A percentile compares a stretch with the other conserved stretches of the same genome.
Evolutionary conservation across 805 yeast species (phyloP).

Genomic region (Myxozyma geophila): DNA sequence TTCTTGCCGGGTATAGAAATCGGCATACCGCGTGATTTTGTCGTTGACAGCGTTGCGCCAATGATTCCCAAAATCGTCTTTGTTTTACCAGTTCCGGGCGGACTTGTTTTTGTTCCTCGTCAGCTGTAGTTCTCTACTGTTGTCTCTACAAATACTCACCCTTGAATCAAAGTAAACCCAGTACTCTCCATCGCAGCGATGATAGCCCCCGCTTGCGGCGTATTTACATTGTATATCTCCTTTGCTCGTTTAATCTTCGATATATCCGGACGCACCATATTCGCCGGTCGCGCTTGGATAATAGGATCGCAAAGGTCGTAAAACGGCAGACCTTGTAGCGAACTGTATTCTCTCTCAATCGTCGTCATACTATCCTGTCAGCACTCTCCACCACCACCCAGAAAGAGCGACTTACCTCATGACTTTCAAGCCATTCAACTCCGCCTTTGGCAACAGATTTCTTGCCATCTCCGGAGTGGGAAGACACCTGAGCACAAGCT

Average conservation of each 20-base stretch:
- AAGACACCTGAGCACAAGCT: constrained; percentile 71
- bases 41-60: constrained; percentile 61
- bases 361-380: constrained; percentile 65
- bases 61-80: constrained; percentile 92
- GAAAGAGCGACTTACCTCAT: constrained; percentile 51
- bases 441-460: constrained; percentile 64
- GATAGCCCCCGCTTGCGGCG: constrained; percentile 91
- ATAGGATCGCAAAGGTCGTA: constrained; percentile 77
- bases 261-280: constrained; percentile 45
- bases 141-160: constrained; percentile 45
- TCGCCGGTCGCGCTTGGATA: constrained; percentile 65
- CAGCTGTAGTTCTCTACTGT: background rate
- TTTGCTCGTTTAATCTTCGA: constrained; percentile 53
- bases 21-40: constrained; percentile 34
- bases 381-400: background rate
- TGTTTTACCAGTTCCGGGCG: constrained; percentile 98
- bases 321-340: constrained; percentile 78
- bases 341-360: constrained; percentile 87
- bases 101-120: constrained; percentile 50
- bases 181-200: constrained; percentile 64
- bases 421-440: constrained; percentile 69
- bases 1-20: constrained; percentile 41
- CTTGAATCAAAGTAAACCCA: constrained; percentile 93
- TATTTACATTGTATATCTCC: constrained; percentile 64
- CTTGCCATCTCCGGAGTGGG: constrained; percentile 55